Conservation (phyloP, 768 basidiomycete species). For the Cystobasidium onofrii region DNA sequence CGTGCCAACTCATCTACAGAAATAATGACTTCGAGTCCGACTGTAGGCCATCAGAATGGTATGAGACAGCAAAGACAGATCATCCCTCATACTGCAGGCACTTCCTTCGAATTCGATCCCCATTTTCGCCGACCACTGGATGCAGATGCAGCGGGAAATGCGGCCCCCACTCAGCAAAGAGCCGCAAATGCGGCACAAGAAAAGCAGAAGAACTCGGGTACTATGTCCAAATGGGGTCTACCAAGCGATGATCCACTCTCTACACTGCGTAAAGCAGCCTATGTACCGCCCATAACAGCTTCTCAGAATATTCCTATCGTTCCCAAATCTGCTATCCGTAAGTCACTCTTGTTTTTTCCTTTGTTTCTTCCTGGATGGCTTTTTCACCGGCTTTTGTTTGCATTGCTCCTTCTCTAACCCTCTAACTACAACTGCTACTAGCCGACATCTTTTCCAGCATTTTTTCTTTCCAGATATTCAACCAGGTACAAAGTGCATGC, state of each 20-base stretch:
- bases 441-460: conserved; percentile 71
- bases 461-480: conserved; percentile 86
- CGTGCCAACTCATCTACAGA: not conserved
- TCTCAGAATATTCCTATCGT: not conserved
- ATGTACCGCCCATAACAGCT: not conserved
- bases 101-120: not conserved
- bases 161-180: not conserved
- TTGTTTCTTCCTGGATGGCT: not conserved
- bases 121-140: not conserved
- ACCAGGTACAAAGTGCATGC: conserved; percentile 77
- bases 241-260: not conserved
- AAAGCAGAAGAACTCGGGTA: not conserved
- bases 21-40: not conserved
- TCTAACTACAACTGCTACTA: conserved; percentile 42
- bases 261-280: not conserved
- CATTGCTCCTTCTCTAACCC: too few species aligned
- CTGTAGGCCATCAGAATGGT: not conserved
- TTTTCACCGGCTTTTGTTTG: too few species aligned
- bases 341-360: not conserved
- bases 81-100: not conserved
- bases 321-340: not conserved
- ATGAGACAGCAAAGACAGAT: not conserved
- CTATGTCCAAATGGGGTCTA: not conserved
- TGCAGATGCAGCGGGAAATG: not conserved
- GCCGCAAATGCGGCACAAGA: not conserved